phyloP scores from a whole-genome alignment of 495 filamentous ascomycete species.

The Talaromyces stipitatus region DNA sequence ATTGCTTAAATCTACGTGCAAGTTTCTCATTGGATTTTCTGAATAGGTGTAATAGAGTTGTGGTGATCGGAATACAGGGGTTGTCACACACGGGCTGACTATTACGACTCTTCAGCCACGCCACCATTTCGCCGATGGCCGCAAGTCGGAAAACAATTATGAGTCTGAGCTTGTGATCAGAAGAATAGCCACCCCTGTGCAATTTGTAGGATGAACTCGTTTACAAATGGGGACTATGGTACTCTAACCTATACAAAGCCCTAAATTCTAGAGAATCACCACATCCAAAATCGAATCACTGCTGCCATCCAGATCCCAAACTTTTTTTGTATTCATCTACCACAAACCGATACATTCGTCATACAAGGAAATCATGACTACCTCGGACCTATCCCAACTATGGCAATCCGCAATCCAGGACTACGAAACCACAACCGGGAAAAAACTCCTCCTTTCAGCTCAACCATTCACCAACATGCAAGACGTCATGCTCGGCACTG shows the following conservation, averaged over 20 bases:
- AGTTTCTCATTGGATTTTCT: background rate
- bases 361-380: background rate
- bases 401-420: constrained; percentile 2
- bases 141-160: background rate
- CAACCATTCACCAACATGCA: background rate
- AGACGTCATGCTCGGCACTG: background rate
- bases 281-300: background rate
- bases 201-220: background rate
- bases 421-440: constrained; percentile 1
- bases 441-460: background rate
- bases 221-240: background rate
- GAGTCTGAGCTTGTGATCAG: background rate
- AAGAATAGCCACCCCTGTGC: too few relatives aligned
- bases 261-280: background rate
- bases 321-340: too few relatives aligned
- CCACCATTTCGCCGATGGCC: background rate
- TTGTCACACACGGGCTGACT: background rate
- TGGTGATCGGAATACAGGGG: too few relatives aligned
- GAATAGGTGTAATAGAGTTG: background rate
- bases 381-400: constrained; percentile 1
- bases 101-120: background rate
- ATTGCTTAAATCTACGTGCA: background rate
- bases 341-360: background rate
- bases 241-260: background rate
- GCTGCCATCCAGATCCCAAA: too few relatives aligned